Percentiles rank a stretch among this genome's conserved stretches.
These are phyloP conservation scores for Fomitopsis betulina DNA, from an alignment of 1,284 basidiomycete genomes.

Conservation along the genomic window DNA sequence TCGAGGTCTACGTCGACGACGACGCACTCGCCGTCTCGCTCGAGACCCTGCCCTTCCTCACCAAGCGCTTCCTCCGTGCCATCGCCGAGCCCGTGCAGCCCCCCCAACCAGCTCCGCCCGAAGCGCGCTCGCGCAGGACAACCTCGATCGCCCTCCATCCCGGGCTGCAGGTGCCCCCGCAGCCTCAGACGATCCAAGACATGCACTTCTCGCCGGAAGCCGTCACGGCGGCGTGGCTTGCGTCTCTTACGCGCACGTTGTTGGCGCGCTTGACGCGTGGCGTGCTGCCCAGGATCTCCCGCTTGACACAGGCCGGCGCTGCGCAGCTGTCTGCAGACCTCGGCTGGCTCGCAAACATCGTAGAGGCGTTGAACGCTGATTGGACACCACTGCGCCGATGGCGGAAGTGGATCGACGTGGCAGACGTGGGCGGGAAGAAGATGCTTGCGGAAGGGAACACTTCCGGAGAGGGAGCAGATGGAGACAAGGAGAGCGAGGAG, in stretches of 20 bases:
- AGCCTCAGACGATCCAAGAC: slow-evolving; percentile 2
- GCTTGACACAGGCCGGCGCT: slow-evolving; percentile 62
- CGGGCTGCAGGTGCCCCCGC: slow-evolving; percentile 12
- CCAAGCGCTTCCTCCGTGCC: slow-evolving; percentile 49
- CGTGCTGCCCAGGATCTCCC: slow-evolving; percentile 60
- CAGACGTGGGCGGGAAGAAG: slow-evolving; percentile 49
- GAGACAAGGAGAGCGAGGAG: neutral
- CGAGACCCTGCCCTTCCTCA: slow-evolving; percentile 73
- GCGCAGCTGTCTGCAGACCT: slow-evolving; percentile 87
- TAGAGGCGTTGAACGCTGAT: slow-evolving; percentile 87
- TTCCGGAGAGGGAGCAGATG: slow-evolving; percentile 19
- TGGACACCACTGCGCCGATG: slow-evolving; percentile 70
- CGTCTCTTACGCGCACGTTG: slow-evolving; percentile 80
- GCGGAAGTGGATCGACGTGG: slow-evolving; percentile 61
- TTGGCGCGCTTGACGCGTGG: slow-evolving; percentile 66
- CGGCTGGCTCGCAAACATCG: slow-evolving; percentile 86
- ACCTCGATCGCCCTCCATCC: slow-evolving; percentile 27
- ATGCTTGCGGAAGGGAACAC: slow-evolving; percentile 29
- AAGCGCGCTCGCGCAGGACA: slow-evolving; percentile 30
- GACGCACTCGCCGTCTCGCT: slow-evolving; percentile 89
- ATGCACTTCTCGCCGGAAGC: slow-evolving; percentile 57
- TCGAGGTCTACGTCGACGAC: slow-evolving; percentile 93
- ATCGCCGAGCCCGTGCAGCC: slow-evolving; percentile 34
- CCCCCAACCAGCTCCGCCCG: slow-evolving; percentile 14
- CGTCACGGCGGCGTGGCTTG: slow-evolving; percentile 86